These are phyloP conservation scores for Penicillium roqueforti DNA, from an alignment of 495 filamentous ascomycete species.

Conservation along the genomic window DNA sequence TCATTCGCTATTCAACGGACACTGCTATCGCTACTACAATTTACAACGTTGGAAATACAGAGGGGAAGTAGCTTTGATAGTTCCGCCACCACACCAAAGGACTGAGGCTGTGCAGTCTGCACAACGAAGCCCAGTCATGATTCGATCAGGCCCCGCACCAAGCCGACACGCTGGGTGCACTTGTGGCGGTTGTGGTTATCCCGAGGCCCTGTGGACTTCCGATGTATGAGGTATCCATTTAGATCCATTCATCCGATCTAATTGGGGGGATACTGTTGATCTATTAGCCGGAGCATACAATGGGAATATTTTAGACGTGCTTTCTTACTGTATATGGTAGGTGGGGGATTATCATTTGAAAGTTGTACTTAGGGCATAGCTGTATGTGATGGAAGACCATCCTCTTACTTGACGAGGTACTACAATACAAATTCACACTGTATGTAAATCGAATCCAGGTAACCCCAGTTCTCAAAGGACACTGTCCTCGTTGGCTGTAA, in stretches of 20 bases:
- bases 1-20: neutral
- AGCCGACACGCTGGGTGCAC: constrained; percentile 17
- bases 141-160: constrained; percentile 26
- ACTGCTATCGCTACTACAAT: neutral
- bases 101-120: constrained; percentile 25
- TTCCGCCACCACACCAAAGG: constrained; percentile 13
- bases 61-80: constrained; percentile 4
- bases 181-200: constrained; percentile 19
- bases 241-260: neutral
- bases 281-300: neutral
- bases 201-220: neutral
- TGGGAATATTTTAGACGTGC: constrained; percentile 1
- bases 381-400: neutral
- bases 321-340: constrained; percentile 5
- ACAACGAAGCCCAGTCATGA: constrained; percentile 7
- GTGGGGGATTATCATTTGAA: constrained; percentile 3
- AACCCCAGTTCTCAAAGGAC: neutral
- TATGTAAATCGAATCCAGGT: neutral
- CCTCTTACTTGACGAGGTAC: neutral
- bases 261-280: neutral
- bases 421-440: neutral
- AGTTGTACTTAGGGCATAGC: neutral
- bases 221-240: neutral
- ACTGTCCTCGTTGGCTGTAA: neutral
- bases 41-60: neutral